Base-by-base conservation (phyloP, 805 yeast genomes). In the Cyberlindnera misumaiensis region DNA sequence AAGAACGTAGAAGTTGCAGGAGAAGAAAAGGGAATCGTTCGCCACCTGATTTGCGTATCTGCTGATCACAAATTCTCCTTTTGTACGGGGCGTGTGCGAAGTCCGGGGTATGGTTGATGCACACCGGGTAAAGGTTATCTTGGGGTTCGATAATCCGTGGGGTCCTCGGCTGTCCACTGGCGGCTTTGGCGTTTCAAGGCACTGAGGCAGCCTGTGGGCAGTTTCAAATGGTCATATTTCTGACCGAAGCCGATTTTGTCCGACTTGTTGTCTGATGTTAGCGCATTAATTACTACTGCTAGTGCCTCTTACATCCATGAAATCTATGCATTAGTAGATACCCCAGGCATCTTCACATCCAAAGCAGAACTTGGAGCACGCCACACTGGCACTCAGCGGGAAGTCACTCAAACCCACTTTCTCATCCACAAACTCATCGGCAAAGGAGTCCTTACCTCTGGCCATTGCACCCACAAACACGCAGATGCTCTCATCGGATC, bases 381-480 rank as follows among this genome's bases (percentile, higher is more conserved):
- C 97, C 40, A 93, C 97, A 11, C 97, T 88, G 3, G 98, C 98
- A 39, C 95, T 84, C 45, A 93, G 73, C 37, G 98, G 95, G 62
- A 89, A 93, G 55, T 90, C 88, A 27, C 97, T 87, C 41, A 93
- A 80, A 52, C 97, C 97, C 43, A 93, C 83, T 58, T 90, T 93
- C 63, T 93, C 97, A 60, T 93, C 97, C 32, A 90, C 95, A 56
- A 63, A 90, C 62, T 89, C 97, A 62, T 93, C 98, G 17, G 98
- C 98, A 63, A 93, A 93, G 52, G 80, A 88, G 64, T 93, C 98
- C 59, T 83, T 83, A 56, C 98, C 98, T 62, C 97, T 80, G 15
- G 98, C 98, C 96, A 93, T 93, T 34, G 98, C 96, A 58, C 98
- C 98, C 34, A 93, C 97, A 63, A 93, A 93, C 20, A 93, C 97